Conservation (phyloP, 1,139 yeast species). For the Yamadazyma kanchanaburiensis region DNA sequence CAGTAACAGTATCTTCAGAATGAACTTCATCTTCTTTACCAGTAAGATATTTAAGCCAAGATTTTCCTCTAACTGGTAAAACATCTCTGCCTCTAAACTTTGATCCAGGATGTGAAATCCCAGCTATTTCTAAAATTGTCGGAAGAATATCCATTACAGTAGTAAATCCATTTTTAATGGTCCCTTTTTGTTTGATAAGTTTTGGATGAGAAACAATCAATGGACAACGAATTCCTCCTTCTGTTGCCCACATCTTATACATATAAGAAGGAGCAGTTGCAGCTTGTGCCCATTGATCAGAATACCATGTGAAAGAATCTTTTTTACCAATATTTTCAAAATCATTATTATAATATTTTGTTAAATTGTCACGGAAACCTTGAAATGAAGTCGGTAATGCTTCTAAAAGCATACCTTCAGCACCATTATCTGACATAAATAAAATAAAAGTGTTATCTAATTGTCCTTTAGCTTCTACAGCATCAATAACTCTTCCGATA, state of each 20-base stretch:
- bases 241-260: slow-evolving; percentile 51
- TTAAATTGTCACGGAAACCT: slow-evolving; percentile 19
- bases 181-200: slow-evolving; percentile 18
- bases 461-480: slow-evolving; percentile 36
- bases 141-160: slow-evolving; percentile 61
- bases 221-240: slow-evolving; percentile 58
- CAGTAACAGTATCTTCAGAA: slow-evolving; percentile 46
- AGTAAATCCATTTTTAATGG: slow-evolving; percentile 34
- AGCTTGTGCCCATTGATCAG: slow-evolving; percentile 65
- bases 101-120: slow-evolving; percentile 40
- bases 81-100: slow-evolving; percentile 36
- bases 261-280: slow-evolving; percentile 55
- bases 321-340: slow-evolving; percentile 46
- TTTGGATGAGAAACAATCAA: slow-evolving; percentile 42
- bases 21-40: slow-evolving; percentile 30
- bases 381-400: slow-evolving; percentile 42
- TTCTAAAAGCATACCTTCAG: slow-evolving; percentile 57
- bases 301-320: slow-evolving; percentile 50
- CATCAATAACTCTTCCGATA: slow-evolving; percentile 43
- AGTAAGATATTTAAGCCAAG: slow-evolving; percentile 33
- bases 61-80: slow-evolving; percentile 37
- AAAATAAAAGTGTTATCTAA: slow-evolving; percentile 51
- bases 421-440: slow-evolving; percentile 61
- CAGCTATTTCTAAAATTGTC: slow-evolving; percentile 48
- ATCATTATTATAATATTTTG: slow-evolving; percentile 37